phyloP scores from a whole-genome alignment of 495 filamentous ascomycete species.

The Penicillium waksmanii region DNA sequence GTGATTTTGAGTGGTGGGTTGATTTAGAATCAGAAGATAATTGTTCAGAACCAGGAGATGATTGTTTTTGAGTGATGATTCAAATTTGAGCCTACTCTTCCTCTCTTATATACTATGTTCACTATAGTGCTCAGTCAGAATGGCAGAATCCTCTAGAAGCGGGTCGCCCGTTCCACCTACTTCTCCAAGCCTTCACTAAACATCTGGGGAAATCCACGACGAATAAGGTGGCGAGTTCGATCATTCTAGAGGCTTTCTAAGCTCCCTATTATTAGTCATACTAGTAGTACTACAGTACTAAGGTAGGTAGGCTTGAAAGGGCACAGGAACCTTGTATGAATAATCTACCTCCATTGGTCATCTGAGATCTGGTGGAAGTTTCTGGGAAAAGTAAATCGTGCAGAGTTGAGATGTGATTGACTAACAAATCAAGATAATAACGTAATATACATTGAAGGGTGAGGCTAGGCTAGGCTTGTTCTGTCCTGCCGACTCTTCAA shows the following conservation, averaged over 20 bases:
- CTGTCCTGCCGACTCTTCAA: too few relatives aligned
- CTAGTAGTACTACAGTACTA: too few relatives aligned
- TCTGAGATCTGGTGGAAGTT: too few relatives aligned
- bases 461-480: too few relatives aligned
- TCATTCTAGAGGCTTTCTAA: background rate
- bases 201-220: background rate
- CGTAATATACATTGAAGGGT: too few relatives aligned
- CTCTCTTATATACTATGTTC: conserved; percentile 5
- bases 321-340: too few relatives aligned
- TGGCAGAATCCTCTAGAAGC: conserved; percentile 24
- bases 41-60: background rate
- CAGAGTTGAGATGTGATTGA: too few relatives aligned
- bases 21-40: background rate
- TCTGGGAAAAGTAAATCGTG: too few relatives aligned
- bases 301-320: too few relatives aligned
- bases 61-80: background rate
- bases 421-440: too few relatives aligned
- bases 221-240: background rate
- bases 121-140: background rate
- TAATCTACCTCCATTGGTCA: too few relatives aligned
- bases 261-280: background rate
- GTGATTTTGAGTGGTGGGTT: conserved; percentile 27
- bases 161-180: conserved; percentile 14
- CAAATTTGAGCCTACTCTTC: background rate
- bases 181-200: conserved; percentile 18